These are phyloP conservation scores for Teratosphaeria viscida DNA, from an alignment of 2,329 filamentous ascomycete genomes.

Conservation along the genomic window DNA sequence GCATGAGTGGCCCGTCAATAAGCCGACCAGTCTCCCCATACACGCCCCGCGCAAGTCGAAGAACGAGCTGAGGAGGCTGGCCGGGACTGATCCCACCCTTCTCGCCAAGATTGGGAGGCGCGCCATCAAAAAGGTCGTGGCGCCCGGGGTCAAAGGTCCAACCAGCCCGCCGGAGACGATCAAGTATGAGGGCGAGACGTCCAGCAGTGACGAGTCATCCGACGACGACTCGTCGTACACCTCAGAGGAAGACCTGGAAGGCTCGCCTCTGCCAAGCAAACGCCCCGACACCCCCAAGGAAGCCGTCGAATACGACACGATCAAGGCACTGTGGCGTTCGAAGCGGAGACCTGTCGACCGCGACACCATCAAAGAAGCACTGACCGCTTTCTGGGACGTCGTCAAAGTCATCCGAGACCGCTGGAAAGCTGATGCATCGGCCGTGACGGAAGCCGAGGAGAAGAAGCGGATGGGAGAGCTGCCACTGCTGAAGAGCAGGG, in stretches of 20 bases:
- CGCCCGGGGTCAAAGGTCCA: neutral
- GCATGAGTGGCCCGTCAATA: conserved; percentile 33
- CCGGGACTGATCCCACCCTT: conserved; percentile 32
- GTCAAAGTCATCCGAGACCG: conserved; percentile 49
- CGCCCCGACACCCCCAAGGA: conserved; percentile 42
- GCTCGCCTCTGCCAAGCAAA: conserved; percentile 43
- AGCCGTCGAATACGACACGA: conserved; percentile 48
- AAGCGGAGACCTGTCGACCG: conserved; percentile 40
- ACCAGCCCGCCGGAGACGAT: conserved; percentile 6
- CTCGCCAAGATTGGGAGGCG: conserved; percentile 29
- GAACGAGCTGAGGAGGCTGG: conserved; percentile 35
- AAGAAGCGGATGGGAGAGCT: conserved; percentile 46
- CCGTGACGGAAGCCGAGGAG: conserved; percentile 48
- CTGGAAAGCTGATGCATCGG: conserved; percentile 49
- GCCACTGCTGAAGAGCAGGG: conserved; percentile 44
- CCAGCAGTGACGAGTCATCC: conserved; percentile 35
- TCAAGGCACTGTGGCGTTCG: conserved; percentile 51
- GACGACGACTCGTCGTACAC: conserved; percentile 43
- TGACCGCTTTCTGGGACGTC: conserved; percentile 49
- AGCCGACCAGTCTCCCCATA: conserved; percentile 34
- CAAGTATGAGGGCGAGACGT: conserved; percentile 30
- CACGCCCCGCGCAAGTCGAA: conserved; percentile 35
- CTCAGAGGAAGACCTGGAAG: conserved; percentile 43
- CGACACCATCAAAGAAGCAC: conserved; percentile 44
- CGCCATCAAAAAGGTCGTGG: conserved; percentile 17